Conservation (phyloP, 2,329 filamentous ascomycete genomes). For the Davidsoniella eucalypti region DNA sequence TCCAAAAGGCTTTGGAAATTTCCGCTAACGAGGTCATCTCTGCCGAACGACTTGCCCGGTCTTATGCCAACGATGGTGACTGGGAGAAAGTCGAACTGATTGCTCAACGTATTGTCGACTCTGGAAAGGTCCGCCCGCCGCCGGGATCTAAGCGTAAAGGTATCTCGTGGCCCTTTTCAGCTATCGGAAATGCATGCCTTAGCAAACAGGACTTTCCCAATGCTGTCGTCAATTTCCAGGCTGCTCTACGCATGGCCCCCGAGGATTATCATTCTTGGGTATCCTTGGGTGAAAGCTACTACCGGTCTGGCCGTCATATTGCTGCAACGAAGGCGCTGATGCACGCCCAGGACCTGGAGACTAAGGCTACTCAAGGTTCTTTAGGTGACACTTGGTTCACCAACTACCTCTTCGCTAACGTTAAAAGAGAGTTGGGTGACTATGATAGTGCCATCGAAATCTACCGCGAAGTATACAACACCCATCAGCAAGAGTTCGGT, state of each 20-base stretch:
- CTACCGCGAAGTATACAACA: slow-evolving; percentile 56
- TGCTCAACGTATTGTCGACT: slow-evolving; percentile 78
- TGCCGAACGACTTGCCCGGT: slow-evolving; percentile 69
- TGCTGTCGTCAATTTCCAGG: slow-evolving; percentile 82
- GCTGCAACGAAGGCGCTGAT: slow-evolving; percentile 86
- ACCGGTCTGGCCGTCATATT: slow-evolving; percentile 82
- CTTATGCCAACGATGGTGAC: slow-evolving; percentile 78
- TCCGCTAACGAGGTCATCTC: slow-evolving; percentile 74
- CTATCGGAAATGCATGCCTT: slow-evolving; percentile 82
- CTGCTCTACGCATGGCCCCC: slow-evolving; percentile 67
- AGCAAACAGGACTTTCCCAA: slow-evolving; percentile 84
- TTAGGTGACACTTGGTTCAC: slow-evolving; percentile 77
- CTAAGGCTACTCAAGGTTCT: slow-evolving; percentile 28
- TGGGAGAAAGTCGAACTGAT: slow-evolving; percentile 96
- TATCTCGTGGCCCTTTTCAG: slow-evolving; percentile 90
- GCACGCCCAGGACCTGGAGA: slow-evolving; percentile 63
- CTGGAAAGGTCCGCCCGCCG: slow-evolving; percentile 77
- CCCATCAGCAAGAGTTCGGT: slow-evolving; percentile 61
- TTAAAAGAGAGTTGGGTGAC: slow-evolving; percentile 81
- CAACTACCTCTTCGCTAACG: slow-evolving; percentile 90
- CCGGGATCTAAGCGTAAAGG: slow-evolving; percentile 88
- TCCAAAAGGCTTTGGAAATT: slow-evolving; percentile 89
- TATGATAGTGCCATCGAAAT: slow-evolving; percentile 67
- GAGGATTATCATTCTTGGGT: slow-evolving; percentile 92
- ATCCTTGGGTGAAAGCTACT: slow-evolving; percentile 91